Evolutionary conservation across 2,329 filamentous ascomycete genomes (phyloP), one percentile per base, ranked within the genome.

Genomic region (Pseudogymnoascus pannorum): DNA sequence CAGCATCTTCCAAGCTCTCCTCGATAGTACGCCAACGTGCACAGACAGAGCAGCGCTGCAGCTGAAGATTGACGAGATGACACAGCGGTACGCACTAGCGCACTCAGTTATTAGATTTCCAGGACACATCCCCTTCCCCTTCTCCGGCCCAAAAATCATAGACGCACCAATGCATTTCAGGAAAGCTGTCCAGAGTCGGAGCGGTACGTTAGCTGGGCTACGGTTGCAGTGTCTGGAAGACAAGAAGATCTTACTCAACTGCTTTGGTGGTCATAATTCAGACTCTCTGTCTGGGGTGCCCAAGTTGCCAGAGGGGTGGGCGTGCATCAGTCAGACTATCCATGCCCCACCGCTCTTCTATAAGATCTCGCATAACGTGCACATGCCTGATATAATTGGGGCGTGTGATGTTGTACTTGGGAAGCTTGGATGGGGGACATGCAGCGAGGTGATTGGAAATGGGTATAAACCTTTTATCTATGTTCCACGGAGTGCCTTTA

Each of bases 401-500:
- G 63, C 63, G 7, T 63, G 60, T 64, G 63, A 66, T 61, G 64
- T 57, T 33, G 61, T 66, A 3, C 63, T 64, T 20, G 61, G 64
- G 26, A 66, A 66, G 24, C 57, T 66, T 18, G 63, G 64, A 16
- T 64, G 64, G 64, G 63, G 61, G 5, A 64, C 64, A 7, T 66
- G 64, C 18, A 63, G 63, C 31, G 64, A 66, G 36, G 64, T 63
- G 14, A 63, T 64, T 44, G 64, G 63, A 16, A 66, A 64, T 60
- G 64, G 63, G n/a, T 60, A 62, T 57, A 62, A 62, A 7, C 61
- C 61, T 0, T 62, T 61, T 33, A 61, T 64, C 20, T 64, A 62
- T 60, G 63, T 66, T 29, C 64, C 61, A 5, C 18, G 63, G 22
- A 62, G 63, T 58, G 64, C 61, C 12, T 64, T 64, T 48, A 44